phyloP scores from a whole-genome alignment of 2,329 filamentous ascomycete genomes.

The Colletotrichum eleusines region DNA sequence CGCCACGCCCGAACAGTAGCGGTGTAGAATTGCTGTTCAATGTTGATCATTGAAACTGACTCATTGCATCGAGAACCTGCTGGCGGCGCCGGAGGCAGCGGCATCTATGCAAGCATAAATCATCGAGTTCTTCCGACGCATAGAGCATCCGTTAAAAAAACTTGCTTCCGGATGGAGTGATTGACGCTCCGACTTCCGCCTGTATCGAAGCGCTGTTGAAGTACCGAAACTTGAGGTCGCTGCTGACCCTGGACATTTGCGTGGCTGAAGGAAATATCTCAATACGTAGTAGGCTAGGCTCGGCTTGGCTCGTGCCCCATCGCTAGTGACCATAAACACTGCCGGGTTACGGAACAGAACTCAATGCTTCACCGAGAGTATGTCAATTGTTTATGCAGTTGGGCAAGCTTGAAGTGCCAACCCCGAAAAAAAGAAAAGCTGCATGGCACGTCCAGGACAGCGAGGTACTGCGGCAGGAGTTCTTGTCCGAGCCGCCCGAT shows the following conservation, averaged over 20 bases:
- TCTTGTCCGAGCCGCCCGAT: slow-evolving; percentile 35
- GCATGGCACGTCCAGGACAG: slow-evolving; percentile 22
- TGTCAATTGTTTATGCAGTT: slow-evolving; percentile 1
- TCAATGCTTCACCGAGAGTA: slow-evolving; percentile 24
- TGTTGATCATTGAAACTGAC: slow-evolving; percentile 33
- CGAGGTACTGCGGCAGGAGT: slow-evolving; percentile 19
- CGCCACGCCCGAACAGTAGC: slow-evolving; percentile 23
- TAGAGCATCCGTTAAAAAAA: slow-evolving; percentile 3
- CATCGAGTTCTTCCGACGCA: not conserved
- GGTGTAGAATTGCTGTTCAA: slow-evolving; percentile 31
- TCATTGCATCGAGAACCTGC: slow-evolving; percentile 30
- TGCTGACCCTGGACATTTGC: slow-evolving; percentile 13
- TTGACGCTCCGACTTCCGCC: slow-evolving; percentile 1
- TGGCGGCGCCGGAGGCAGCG: slow-evolving; percentile 32
- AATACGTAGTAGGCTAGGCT: not conserved
- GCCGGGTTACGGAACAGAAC: slow-evolving; percentile 10
- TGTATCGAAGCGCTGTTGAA: slow-evolving; percentile 28
- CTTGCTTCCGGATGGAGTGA: slow-evolving; percentile 2
- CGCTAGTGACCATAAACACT: slow-evolving; percentile 2
- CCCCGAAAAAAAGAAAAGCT: slow-evolving; percentile 17
- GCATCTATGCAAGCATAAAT: slow-evolving; percentile 9
- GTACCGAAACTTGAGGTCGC: slow-evolving; percentile 30
- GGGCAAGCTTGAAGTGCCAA: not conserved
- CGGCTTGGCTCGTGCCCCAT: not conserved
- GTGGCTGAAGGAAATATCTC: not conserved